Conservation (phyloP, 1,284 basidiomycete species). For the Ustilago lituana region DNA sequence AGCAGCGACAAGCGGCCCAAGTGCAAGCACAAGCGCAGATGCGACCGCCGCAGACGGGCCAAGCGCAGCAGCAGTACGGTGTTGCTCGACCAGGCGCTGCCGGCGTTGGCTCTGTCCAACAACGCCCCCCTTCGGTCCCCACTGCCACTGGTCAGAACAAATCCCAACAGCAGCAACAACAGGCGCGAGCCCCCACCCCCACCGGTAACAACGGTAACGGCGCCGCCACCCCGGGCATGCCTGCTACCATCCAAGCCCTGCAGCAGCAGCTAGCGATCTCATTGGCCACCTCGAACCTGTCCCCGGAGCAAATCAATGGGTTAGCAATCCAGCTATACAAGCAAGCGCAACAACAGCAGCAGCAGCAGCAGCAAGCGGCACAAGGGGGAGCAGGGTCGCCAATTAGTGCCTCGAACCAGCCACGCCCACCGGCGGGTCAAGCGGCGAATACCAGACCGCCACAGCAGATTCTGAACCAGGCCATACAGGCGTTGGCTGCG, state of each 20-base stretch:
- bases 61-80: conserved; percentile 12
- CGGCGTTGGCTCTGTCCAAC: background rate
- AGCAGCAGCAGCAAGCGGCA: conserved; percentile 6
- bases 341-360: conserved; percentile 52
- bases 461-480: conserved; percentile 43
- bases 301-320: conserved; percentile 58
- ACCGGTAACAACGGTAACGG: background rate
- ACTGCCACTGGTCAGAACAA: conserved; percentile 4
- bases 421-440: no score
- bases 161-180: background rate
- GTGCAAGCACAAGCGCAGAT: conserved; percentile 45
- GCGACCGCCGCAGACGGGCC: conserved; percentile 16
- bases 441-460: conserved; percentile 5
- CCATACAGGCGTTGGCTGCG: conserved; percentile 37
- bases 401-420: no score
- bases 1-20: conserved; percentile 39
- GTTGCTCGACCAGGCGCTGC: conserved; percentile 1
- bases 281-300: conserved; percentile 51
- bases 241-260: conserved; percentile 56
- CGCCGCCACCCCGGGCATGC: conserved; percentile 22
- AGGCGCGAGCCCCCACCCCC: conserved; percentile 7
- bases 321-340: conserved; percentile 59
- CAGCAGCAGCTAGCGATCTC: conserved; percentile 59
- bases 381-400: no score
- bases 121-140: conserved; percentile 2